Base-by-base conservation (phyloP, 2,329 filamentous ascomycete species). In the Mollisia scopiformis region DNA sequence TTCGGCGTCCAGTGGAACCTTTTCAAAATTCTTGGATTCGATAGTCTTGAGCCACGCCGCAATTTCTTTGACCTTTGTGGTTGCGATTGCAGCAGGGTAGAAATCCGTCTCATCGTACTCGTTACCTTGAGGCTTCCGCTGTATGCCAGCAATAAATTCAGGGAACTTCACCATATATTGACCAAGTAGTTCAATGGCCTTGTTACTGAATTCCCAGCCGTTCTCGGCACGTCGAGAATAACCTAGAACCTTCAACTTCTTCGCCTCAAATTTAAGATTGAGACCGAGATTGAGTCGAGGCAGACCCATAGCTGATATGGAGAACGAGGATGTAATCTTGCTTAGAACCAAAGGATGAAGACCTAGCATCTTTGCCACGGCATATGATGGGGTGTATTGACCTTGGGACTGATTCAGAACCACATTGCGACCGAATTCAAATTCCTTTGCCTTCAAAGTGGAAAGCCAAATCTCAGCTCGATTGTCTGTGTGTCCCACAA, bases 191-290 rank as follows among this genome's bases (percentile, higher is more conserved):
- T 89, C 83, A 59, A 97, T 83, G 1, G 95, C 93, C 68, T 91
- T 89, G 53, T 86, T 84, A 71, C 93, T 97, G 75, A 97, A 99
- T 75, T 99, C 95, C 96, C 96, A 99, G 6, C 96, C 95, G 28
- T 87, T 90, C 13, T 87, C 82, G 3, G 88, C 88, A 72, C 95
- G 95, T 69, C 93, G 90, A 25, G 94, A 97, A 76, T 97, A 99
- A 0, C 95, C 95, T 31, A 99, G 79, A 6, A 99, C 95, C 78
- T 99, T 99, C 69, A 93, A 84, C 77, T 97, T 97, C 78, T 92
- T 94, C 2, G 87, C 92, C 74, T 99, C 95, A 62, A 99, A 99
- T 75, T 99, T 99, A 67, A 99, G 83, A 72, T 99, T 99, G 63
- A 99, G 82, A 0, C 95, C 95, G 25, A 99, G 80, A 70, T 99